These are phyloP conservation scores for Elsinoe ampelina DNA, from an alignment of 2,329 filamentous ascomycete genomes.

Conservation along the genomic window DNA sequence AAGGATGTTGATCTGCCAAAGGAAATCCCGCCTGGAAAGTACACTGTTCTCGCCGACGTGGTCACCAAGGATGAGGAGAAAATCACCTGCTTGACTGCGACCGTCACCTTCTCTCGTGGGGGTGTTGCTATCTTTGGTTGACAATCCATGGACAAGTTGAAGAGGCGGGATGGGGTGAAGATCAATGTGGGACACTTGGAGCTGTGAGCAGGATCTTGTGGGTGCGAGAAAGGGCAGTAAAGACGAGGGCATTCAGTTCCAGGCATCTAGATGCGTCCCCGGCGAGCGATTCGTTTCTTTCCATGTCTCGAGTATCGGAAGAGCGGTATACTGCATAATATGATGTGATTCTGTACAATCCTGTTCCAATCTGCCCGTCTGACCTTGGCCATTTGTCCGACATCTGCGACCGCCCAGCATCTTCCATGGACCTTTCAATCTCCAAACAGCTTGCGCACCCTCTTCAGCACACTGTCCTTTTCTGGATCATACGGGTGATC, in stretches of 20 bases:
- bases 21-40: conserved; percentile 84
- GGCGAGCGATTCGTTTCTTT: conserved; percentile 5
- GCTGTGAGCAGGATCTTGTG: neutral
- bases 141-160: neutral
- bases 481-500: conserved; percentile 98
- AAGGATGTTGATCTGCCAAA: conserved; percentile 79
- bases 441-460: conserved; percentile 66
- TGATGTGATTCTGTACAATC: conserved; percentile 1
- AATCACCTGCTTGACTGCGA: conserved; percentile 80
- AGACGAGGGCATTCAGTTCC: neutral
- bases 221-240: neutral
- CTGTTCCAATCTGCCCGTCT: neutral
- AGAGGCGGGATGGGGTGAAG: conserved; percentile 1
- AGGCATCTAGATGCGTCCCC: neutral
- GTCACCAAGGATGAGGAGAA: conserved; percentile 64
- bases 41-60: conserved; percentile 81
- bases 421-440: conserved; percentile 40
- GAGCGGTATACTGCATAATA: conserved; percentile 4
- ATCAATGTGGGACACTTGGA: conserved; percentile 4
- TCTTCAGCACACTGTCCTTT: conserved; percentile 92
- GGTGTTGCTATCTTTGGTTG: conserved; percentile 15
- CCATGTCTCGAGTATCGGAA: conserved; percentile 7
- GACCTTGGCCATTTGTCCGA: too few relatives aligned
- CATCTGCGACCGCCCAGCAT: neutral
- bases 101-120: conserved; percentile 51